Evolutionary conservation across 140 eudicot genomes (phyloP), one percentile per base, ranked within the genome.

Genomic region (Flaveria floridana): DNA sequence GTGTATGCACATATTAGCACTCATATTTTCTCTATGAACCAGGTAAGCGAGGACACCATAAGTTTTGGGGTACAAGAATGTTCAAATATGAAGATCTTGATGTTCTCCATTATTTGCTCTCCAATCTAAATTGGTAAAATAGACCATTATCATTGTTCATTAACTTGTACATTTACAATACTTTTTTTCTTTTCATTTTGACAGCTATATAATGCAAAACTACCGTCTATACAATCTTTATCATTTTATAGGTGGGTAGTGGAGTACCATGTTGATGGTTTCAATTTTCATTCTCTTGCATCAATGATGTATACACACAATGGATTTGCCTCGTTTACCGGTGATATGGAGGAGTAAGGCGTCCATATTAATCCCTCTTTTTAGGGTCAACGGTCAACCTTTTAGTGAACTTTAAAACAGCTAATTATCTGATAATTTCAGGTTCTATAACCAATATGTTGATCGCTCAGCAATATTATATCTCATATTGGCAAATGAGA

Each of bases 11-110:
- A 68, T n/a, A 46, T 14, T 7, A 62, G 58, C 74, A 25, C 13
- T 23, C 16, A 10, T 50, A 5, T 37, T 53, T 73, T 75, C 61
- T 34, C 53, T 50, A 39, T 3, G 48, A 16, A 18, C n/a, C 72
- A 93, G 98, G 98, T 74, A 94, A 94, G 76, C 85, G 99, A 72
- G 99, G 99, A 21, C 83, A 94, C 57, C 99, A 94, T 76, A 94
- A 94, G 84, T 94, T 85, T 79, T 94, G 99, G 99, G 99, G 99
- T 78, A 90, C 99, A 21, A 82, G 99, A 83, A 94, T 94, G 97
- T 94, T 90, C 84, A 94, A 90, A 73, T 94, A 94, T 34, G 99
- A 85, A 68, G 99, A 94, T 72, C 86, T 84, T 56, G 97, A 94
- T 58, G 99, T 94, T 83, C 89, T 94, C 72, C 97, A 94, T 78